Conservation (phyloP, 116 monocot species). For the Dioscorea cayenensis region DNA sequence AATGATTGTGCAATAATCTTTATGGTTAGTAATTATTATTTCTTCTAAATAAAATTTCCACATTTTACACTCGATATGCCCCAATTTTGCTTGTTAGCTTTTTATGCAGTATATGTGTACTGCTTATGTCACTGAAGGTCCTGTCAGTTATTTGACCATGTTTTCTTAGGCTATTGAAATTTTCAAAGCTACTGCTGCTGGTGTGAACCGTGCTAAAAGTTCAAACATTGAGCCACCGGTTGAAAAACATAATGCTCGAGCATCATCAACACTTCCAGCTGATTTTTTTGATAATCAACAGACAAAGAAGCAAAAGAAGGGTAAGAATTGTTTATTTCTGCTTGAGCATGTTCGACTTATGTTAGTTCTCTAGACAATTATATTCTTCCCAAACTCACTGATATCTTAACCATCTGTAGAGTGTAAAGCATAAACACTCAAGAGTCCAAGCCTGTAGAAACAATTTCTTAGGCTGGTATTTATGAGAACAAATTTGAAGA, state of each 20-base stretch:
- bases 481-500: no score
- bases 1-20: no score
- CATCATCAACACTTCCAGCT: slow-evolving; percentile 46
- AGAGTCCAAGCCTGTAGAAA: no score
- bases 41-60: no score
- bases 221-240: slow-evolving; percentile 27
- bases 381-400: background rate
- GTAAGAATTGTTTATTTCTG: slow-evolving; percentile 19
- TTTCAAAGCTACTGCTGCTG: slow-evolving; percentile 60
- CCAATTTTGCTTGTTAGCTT: background rate
- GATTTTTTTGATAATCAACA: slow-evolving; percentile 66
- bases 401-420: background rate
- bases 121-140: background rate
- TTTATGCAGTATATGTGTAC: background rate
- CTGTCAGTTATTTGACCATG: background rate
- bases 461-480: no score
- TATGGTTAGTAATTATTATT: no score
- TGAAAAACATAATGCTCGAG: slow-evolving; percentile 21
- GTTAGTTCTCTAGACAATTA: background rate
- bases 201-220: slow-evolving; percentile 18
- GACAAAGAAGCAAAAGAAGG: slow-evolving; percentile 55
- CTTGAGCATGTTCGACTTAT: background rate
- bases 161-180: slow-evolving; percentile 65
- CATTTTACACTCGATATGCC: no score
- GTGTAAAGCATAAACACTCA: no score